A percentile compares a stretch with the other conserved stretches of the same genome.
Conservation (phyloP, 2,329 filamentous ascomycete species). For the Clarireedia hainanense region DNA sequence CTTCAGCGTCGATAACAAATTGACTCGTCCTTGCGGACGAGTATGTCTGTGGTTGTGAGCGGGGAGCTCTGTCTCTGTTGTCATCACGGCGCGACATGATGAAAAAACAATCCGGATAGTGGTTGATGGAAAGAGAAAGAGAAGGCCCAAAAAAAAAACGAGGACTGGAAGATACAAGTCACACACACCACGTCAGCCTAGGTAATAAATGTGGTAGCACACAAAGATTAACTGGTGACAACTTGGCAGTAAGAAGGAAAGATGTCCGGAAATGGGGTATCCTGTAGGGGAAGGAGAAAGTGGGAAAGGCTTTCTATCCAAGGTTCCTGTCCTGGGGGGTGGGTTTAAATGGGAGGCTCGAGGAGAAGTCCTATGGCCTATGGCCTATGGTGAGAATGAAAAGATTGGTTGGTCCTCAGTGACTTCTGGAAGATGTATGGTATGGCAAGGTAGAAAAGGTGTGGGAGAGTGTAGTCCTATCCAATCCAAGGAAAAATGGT, state of each 20-base stretch:
- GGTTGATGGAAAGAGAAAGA: slow-evolving; percentile 27
- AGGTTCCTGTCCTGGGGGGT: slow-evolving; percentile 5
- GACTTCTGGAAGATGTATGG: not conserved
- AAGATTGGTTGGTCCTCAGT: slow-evolving; percentile 11
- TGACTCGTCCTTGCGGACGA: slow-evolving; percentile 53
- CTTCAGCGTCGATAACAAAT: slow-evolving; percentile 73
- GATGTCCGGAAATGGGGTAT: slow-evolving; percentile 11
- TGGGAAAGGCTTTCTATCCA: slow-evolving; percentile 1
- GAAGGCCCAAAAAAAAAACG: slow-evolving; percentile 20
- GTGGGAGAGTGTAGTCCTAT: slow-evolving; percentile 1
- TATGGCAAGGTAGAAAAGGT: not conserved
- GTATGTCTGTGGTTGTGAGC: slow-evolving; percentile 32
- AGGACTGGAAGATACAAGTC: slow-evolving; percentile 26
- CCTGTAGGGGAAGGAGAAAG: not conserved
- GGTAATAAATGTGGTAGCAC: slow-evolving; percentile 21
- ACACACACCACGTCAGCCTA: slow-evolving; percentile 30
- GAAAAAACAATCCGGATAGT: slow-evolving; percentile 17
- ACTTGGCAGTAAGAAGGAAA: slow-evolving; percentile 12
- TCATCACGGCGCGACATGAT: slow-evolving; percentile 12
- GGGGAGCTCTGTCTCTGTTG: slow-evolving; percentile 17
- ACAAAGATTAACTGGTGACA: slow-evolving; percentile 11
- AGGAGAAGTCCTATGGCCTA: slow-evolving; percentile 17
- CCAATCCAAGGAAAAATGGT: slow-evolving; percentile 19
- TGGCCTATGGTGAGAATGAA: not conserved
- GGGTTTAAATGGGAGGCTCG: slow-evolving; percentile 15